phyloP scores from a whole-genome alignment of 306 rosid genomes.

The Malus sylvestris region DNA sequence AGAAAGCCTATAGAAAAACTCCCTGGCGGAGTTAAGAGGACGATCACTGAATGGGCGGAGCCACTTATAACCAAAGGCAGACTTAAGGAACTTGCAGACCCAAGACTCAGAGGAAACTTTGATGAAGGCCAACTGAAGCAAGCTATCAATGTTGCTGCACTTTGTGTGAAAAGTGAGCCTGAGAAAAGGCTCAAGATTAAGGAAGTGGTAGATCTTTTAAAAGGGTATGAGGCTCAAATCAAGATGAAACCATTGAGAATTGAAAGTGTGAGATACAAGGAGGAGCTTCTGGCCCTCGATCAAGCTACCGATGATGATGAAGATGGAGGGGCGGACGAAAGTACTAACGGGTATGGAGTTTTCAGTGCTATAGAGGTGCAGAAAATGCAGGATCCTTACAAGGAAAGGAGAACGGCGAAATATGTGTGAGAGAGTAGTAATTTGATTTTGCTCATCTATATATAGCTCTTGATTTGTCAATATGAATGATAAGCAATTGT shows the following conservation, averaged over 20 bases:
- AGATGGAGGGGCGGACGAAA: conserved; percentile 24
- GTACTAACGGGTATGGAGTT: conserved; percentile 51
- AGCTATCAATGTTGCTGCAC: conserved; percentile 51
- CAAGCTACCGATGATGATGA: conserved; percentile 37
- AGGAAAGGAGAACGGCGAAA: conserved; percentile 15
- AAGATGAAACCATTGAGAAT: conserved; percentile 30
- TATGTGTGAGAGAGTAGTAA: background rate
- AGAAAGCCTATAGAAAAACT: conserved; percentile 84
- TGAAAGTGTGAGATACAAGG: conserved; percentile 37
- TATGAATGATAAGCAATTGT: background rate
- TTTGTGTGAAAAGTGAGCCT: conserved; percentile 59
- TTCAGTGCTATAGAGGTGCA: conserved; percentile 69
- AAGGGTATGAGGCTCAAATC: conserved; percentile 40
- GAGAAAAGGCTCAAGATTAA: conserved; percentile 62
- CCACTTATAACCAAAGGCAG: conserved; percentile 48
- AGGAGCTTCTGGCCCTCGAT: conserved; percentile 43
- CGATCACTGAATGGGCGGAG: conserved; percentile 76
- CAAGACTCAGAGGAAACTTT: conserved; percentile 53
- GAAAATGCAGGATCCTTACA: conserved; percentile 46
- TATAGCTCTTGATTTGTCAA: background rate
- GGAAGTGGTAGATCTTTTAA: conserved; percentile 59
- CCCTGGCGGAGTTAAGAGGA: conserved; percentile 65
- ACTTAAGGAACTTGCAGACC: conserved; percentile 55
- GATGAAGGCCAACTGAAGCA: conserved; percentile 58
- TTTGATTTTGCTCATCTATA: background rate